Conservation (phyloP, 495 filamentous ascomycete genomes). For the Paragyromitra xinjiangensis region DNA sequence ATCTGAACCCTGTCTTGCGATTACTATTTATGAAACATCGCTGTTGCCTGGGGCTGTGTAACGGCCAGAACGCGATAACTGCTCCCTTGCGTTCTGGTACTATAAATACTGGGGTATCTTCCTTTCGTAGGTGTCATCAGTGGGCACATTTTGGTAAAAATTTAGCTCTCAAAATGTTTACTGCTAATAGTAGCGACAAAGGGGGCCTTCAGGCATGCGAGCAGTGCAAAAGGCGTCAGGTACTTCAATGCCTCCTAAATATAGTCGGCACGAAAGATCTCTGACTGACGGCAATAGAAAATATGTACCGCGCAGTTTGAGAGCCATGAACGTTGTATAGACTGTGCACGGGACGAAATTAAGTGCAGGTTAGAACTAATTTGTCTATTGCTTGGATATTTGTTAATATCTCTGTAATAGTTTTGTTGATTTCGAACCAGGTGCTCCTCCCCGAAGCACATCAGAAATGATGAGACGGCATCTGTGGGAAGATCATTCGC, state of each 20-base stretch:
- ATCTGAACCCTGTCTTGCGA: background rate
- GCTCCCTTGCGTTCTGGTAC: slow-evolving; percentile 1
- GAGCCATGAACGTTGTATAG: background rate
- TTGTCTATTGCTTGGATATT: background rate
- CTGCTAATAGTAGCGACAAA: background rate
- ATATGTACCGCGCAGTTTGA: background rate
- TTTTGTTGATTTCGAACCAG: background rate
- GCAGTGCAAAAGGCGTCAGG: background rate
- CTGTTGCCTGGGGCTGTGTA: background rate
- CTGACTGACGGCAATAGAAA: background rate
- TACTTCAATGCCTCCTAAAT: background rate
- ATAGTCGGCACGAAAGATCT: background rate
- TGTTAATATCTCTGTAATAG: slow-evolving; percentile 4
- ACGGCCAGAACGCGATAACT: background rate
- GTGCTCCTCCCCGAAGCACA: background rate
- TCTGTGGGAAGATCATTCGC: background rate
- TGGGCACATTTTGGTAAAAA: background rate
- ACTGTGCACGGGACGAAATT: background rate
- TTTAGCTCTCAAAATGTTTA: background rate
- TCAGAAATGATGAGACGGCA: background rate
- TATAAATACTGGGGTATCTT: background rate
- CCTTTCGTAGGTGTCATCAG: background rate
- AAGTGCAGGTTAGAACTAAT: slow-evolving; percentile 10
- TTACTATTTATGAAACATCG: background rate
- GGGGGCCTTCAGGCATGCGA: background rate